Conservation (phyloP, 2,329 filamentous ascomycete genomes). For the Monascus ruber region DNA sequence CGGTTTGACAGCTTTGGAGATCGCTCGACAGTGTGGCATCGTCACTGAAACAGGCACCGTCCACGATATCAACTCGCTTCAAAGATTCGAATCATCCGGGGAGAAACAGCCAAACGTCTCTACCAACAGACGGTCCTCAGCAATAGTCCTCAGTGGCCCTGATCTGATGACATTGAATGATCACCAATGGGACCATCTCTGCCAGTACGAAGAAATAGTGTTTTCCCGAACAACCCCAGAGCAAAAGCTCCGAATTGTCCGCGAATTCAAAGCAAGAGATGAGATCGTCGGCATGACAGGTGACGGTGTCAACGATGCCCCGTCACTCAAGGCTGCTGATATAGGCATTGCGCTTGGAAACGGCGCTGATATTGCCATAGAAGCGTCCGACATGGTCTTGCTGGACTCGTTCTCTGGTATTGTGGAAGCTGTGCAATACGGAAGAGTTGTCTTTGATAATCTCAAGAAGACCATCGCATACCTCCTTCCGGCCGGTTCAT, state of each 20-base stretch:
- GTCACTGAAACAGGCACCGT: no score
- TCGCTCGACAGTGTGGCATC: no score
- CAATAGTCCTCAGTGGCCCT: constrained; percentile 55
- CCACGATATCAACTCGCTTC: no score
- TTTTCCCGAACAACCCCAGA: constrained; percentile 34
- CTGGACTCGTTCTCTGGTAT: constrained; percentile 26
- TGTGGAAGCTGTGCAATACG: constrained; percentile 20
- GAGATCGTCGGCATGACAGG: constrained; percentile 32
- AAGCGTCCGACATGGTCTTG: constrained; percentile 28
- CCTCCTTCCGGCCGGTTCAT: constrained; percentile 42
- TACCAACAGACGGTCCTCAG: no score
- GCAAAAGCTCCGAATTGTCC: constrained; percentile 33
- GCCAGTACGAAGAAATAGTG: constrained; percentile 41
- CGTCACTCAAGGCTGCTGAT: constrained; percentile 21
- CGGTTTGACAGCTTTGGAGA: no score
- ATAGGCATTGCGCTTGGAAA: constrained; percentile 25
- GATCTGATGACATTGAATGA: constrained; percentile 56
- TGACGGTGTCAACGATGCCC: constrained; percentile 27
- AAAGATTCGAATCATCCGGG: no score
- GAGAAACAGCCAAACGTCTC: no score
- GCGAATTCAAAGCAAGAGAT: constrained; percentile 27
- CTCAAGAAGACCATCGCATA: constrained; percentile 29
- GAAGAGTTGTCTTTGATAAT: constrained; percentile 25
- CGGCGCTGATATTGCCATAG: constrained; percentile 31
- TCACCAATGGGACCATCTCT: constrained; percentile 57